Evolutionary conservation across 352 stramenopile genomes (phyloP), one percentile per base, ranked within the genome.

Genomic region (Phytophthora cajani): DNA sequence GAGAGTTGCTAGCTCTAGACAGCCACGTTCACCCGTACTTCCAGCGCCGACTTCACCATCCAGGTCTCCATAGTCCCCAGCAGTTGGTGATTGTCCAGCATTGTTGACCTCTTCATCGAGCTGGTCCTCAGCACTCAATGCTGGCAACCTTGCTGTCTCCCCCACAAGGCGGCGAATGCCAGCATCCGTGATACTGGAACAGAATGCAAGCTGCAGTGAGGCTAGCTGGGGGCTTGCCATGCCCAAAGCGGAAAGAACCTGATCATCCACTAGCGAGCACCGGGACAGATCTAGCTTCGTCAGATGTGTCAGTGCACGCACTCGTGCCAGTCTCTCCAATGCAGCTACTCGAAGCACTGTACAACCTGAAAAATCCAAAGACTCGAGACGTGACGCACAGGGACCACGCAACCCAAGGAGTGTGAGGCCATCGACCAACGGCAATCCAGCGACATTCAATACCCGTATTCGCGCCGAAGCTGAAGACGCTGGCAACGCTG

Each of bases 361-460:
- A 46, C 72, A 79, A 2, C 67, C 58, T 59, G 72, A 72, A 36
- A 79, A 32, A 32, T 79, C 60, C 49, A 79, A 58, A 50, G 25
- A 55, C 32, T 79, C 67, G 27, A 79, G 72, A 3, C 58, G 72
- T 23, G 67, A 69, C 14, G 46, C 54, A 33, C 67, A 73, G 8
- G 67, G 62, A 40, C 63, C 68, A 44, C 72, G 62, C 12, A 93
- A 51, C 3, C 82, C 84, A 62, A 91, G 64, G 17, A 93, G 64
- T 3, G 67, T 87, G 25, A 92, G 69, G 4, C 87, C 87, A 58
- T 93, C 82, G 23, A 93, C 49, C 21, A 75, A 59, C 27, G 85
- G 75, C 12, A 95, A 68, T 0, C 78, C 69, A 74, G 75, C 58
- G 59, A 74, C 63, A 61, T 75, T 68, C 25, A 91, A 49, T 40